A percentile compares a stretch with the other conserved stretches of the same genome.
phyloP scores from a whole-genome alignment of 1,284 basidiomycete genomes.

The Papiliotrema nemorosa region DNA sequence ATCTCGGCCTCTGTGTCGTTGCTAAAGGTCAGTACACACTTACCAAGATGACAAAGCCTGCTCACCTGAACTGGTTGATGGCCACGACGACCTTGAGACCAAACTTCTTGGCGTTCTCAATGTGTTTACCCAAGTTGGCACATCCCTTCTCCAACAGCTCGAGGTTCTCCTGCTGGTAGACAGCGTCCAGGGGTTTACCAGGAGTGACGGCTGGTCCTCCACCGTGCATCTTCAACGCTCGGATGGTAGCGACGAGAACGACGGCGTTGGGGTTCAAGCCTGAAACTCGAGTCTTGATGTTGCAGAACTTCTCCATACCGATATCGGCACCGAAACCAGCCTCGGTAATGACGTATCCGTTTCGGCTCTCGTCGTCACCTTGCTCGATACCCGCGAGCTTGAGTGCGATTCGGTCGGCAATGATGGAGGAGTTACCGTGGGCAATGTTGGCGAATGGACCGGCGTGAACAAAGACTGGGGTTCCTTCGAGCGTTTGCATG shows the following conservation, averaged over 20 bases:
- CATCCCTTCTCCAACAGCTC: constrained; percentile 87
- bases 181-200: constrained; percentile 88
- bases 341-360: constrained; percentile 96
- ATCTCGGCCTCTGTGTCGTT: constrained; percentile 90
- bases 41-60: constrained; percentile 22
- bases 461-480: constrained; percentile 97
- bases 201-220: constrained; percentile 96
- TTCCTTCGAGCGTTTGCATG: constrained; percentile 98
- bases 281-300: constrained; percentile 96
- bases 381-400: constrained; percentile 96
- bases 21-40: constrained; percentile 49
- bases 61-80: constrained; percentile 90
- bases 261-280: constrained; percentile 91
- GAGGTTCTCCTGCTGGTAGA: constrained; percentile 91
- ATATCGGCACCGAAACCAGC: constrained; percentile 99
- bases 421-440: constrained; percentile 97
- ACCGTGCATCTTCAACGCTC: constrained; percentile 98
- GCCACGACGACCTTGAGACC: constrained; percentile 95
- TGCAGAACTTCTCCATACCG: constrained; percentile 99
- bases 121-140: constrained; percentile 90
- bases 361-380: constrained; percentile 73
- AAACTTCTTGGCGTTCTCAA: constrained; percentile 92
- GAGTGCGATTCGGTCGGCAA: constrained; percentile 91
- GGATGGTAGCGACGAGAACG: constrained; percentile 94
- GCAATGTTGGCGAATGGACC: constrained; percentile 99